Base-by-base conservation (phyloP, 495 filamentous ascomycete species). In the Bryoglossum gracile region DNA sequence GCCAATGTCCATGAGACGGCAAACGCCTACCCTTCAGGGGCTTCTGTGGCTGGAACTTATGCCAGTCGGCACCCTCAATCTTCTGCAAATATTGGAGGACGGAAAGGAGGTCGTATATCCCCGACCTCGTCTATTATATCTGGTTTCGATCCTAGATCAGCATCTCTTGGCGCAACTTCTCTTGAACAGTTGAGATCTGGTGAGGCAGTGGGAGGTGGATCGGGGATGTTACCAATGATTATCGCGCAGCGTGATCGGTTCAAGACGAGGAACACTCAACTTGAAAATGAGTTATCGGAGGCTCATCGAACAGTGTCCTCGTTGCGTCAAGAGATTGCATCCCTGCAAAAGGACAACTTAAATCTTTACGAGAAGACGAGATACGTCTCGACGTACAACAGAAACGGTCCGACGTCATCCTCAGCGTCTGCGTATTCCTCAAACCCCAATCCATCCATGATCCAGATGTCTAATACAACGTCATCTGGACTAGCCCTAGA, bases 101-200 rank as follows among this genome's bases (percentile, higher is more conserved):
- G 85, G 21, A 72, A 81, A 51, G n/a, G n/a, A n/a, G 80, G 86
- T 22, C 69, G 80, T 30, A 75, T 82, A n/a, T 97, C 94, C 8
- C 92, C 92, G 10, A 96, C 92, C 14, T 95, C 89, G 4, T 96
- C 92, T 10, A 97, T 97, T 56, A 96, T 99, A 53, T 95, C 89
- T 37, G 92, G 92, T 18, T 90, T 95, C 64, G 88, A 94, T 64
- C 78, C 83, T 8, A 77, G 80, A 33, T 65, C 63, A 16, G 59
- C 66, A 30, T 35, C 42, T 2, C 24, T 56, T 16, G 57, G 68
- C 53, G 43, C 73, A 61, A 40, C 36, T 72, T 79, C 43, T 75
- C 74, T 55, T 75, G 79, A 21, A 22, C 42, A 42, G 3, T 34
- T 60, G 18, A 32, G 55, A 45, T 60, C 57, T 30, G 81, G 84